These are phyloP conservation scores for Sporodiniella umbellata DNA, from an alignment of 371 early-diverging fungal genomes.

Conservation along the genomic window DNA sequence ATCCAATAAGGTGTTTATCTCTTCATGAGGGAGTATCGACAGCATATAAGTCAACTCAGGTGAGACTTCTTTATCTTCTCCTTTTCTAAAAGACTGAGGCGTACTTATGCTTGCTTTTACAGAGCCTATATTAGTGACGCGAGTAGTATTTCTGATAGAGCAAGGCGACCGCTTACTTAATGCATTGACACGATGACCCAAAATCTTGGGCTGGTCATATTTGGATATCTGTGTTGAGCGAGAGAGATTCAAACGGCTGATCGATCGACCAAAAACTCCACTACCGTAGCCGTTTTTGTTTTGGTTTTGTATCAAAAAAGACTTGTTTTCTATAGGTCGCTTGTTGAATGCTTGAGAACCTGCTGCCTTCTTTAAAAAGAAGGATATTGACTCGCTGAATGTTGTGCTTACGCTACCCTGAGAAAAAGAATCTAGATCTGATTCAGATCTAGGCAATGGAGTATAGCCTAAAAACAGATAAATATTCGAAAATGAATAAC, in stretches of 20 bases:
- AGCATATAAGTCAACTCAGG: conserved; percentile 14
- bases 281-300: conserved; percentile 1
- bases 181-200: neutral
- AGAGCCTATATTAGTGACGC: neutral
- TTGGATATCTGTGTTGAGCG: conserved; percentile 16
- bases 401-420: conserved; percentile 5
- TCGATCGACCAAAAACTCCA: conserved; percentile 15
- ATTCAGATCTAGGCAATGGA: conserved; percentile 8
- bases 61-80: neutral
- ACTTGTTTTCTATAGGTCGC: neutral
- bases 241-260: conserved; percentile 13
- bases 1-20: conserved; percentile 8
- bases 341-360: conserved; percentile 3
- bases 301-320: neutral
- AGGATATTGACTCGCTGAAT: conserved; percentile 15
- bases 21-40: conserved; percentile 18
- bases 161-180: neutral
- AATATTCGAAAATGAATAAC: neutral
- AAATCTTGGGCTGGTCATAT: conserved; percentile 5
- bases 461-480: conserved; percentile 14
- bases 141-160: neutral
- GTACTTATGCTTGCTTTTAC: conserved; percentile 13
- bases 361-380: conserved; percentile 18
- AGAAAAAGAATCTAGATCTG: neutral
- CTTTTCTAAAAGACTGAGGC: conserved; percentile 9